Base-by-base conservation (phyloP, 805 yeast genomes). In the Yamadazyma scolyti region DNA sequence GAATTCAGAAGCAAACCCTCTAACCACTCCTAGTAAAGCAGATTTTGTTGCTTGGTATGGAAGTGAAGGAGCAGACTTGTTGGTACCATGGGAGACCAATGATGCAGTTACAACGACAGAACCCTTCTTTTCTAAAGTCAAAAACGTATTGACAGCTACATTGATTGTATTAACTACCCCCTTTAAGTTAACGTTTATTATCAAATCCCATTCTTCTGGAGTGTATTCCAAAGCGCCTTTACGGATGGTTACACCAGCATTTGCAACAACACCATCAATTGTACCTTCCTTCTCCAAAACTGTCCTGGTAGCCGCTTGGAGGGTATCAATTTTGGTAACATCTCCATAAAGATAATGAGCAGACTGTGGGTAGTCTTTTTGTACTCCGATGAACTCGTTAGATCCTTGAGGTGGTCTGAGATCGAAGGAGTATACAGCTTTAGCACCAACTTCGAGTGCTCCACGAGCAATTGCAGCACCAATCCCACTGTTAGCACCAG, bases 401-500 rank as follows among this genome's bases (percentile, higher is more conserved):
- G 11, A 11, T 6, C 37, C 37, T 9, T 23, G n/a, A 16, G 53
- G 47, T 61, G 63, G 53, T 62, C 61, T 68, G 65, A 64, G 34
- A 58, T 56, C 67, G 16, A 86, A 72, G 39, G 81, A 80, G 6
- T 93, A 94, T 28, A 95, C 95, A 3, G 89, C 89, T 59, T 83
- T 89, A 27, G 87, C 82, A 48, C 67, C 83, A 3, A 86, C 88
- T 52, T 77, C 84, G 9, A 33, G 21, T 11, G 31, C 33, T 14
- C 37, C 37, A 19, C 25, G 29, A 25, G 93, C 93, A 23, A 83
- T 80, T 6, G 82, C 84, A 45, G 56, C 73, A 9, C 95, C 95
- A 41, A 85, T 84, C 20, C 95, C 95, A 28, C 80, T 68, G 7
- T 88, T 78, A 9, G 86, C 82, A 26, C 95, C 95, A 9, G 93